Evolutionary conservation across 129 eudicot species (phyloP).

Genomic region (Heracleum sosnowskyi): DNA sequence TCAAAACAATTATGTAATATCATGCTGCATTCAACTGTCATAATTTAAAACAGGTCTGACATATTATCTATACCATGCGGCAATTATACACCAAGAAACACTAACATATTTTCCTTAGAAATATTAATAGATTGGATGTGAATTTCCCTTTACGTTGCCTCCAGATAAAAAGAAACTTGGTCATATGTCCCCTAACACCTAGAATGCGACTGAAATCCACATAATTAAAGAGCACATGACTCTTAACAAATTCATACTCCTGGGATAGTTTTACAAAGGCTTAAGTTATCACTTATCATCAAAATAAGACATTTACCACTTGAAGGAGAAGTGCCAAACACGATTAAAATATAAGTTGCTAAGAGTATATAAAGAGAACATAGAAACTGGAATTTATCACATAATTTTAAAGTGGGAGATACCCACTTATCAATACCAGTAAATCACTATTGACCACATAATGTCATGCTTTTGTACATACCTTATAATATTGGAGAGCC

Average conservation of each 20-base stretch:
- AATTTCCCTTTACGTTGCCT: not conserved
- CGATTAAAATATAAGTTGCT: not conserved
- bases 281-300: not conserved
- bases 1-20: not conserved
- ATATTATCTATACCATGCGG: no score
- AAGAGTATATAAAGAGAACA: not conserved
- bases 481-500: slow-evolving; percentile 95
- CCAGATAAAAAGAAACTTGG: not conserved
- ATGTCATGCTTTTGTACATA: slow-evolving; percentile 7
- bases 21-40: not conserved
- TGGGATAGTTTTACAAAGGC: not conserved
- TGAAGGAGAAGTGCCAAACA: not conserved
- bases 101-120: not conserved
- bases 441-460: not conserved
- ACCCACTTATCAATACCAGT: not conserved
- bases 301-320: not conserved
- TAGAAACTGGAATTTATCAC: not conserved
- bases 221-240: not conserved
- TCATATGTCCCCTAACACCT: not conserved
- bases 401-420: no score
- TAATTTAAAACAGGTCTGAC: not conserved
- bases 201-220: not conserved
- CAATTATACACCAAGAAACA: not conserved
- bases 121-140: not conserved
- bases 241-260: not conserved